These are phyloP conservation scores for Sclerotinia nivalis DNA, from an alignment of 2,329 filamentous ascomycete genomes.

Conservation along the genomic window DNA sequence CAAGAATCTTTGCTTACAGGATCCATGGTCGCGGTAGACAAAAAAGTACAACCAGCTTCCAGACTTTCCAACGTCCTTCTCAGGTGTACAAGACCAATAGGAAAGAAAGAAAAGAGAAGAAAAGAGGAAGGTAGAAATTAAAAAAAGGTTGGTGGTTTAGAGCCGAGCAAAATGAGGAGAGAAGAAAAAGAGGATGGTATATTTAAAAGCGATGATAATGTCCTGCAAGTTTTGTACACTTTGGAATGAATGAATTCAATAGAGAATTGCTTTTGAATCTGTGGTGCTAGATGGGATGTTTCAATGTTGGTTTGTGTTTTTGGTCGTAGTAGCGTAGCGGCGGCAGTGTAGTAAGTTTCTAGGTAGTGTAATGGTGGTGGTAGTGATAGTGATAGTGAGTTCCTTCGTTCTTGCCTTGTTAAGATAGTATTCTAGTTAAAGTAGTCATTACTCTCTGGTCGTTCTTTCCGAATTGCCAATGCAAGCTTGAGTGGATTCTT, in stretches of 20 bases:
- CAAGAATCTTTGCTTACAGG: conserved; percentile 27
- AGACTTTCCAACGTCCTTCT: neutral
- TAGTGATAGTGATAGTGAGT: neutral
- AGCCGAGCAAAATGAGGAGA: neutral
- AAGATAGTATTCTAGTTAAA: neutral
- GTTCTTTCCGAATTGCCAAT: neutral
- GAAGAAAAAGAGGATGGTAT: neutral
- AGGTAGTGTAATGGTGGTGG: neutral
- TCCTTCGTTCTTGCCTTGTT: neutral
- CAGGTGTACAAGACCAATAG: neutral
- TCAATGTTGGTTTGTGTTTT: neutral
- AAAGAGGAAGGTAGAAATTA: too few species aligned
- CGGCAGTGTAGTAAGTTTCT: neutral
- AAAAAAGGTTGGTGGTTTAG: neutral
- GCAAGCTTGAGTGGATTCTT: conserved; percentile 4
- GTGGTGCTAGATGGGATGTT: neutral
- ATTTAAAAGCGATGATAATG: conserved; percentile 10
- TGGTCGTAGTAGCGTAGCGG: neutral
- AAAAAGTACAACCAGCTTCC: conserved; percentile 12
- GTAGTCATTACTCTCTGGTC: neutral
- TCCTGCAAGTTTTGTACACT: conserved; percentile 1
- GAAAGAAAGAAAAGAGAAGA: neutral
- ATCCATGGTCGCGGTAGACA: conserved; percentile 25
- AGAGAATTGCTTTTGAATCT: neutral
- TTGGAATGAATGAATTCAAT: neutral